phyloP scores from a whole-genome alignment of 768 basidiomycete species.

The Chalciporus sphaerocephalus region DNA sequence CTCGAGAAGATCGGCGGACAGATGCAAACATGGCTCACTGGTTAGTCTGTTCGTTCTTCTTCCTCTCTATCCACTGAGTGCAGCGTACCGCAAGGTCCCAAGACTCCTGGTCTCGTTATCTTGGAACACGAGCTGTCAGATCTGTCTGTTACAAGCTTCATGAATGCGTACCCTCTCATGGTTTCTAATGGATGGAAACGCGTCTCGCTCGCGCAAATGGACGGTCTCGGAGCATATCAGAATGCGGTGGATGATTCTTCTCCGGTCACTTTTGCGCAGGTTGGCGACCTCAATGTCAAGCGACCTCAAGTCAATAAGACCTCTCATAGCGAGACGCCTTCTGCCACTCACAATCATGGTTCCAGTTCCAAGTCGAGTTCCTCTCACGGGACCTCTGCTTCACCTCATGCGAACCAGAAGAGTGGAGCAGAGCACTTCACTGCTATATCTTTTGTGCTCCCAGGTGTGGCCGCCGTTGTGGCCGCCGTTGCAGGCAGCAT shows the following conservation, averaged over 20 bases:
- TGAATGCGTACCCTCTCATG: slow-evolving; percentile 59
- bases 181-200: slow-evolving; percentile 67
- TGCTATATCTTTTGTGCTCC: slow-evolving; percentile 19
- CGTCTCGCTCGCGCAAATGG: slow-evolving; percentile 47
- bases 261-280: slow-evolving; percentile 22
- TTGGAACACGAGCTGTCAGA: slow-evolving; percentile 80
- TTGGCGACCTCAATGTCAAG: slow-evolving; percentile 19
- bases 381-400: slow-evolving; percentile 13
- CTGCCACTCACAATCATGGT: background rate
- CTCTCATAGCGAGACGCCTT: slow-evolving; percentile 2
- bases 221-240: slow-evolving; percentile 42
- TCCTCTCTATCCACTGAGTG: background rate
- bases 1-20: slow-evolving; percentile 40
- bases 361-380: slow-evolving; percentile 7
- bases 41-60: slow-evolving; percentile 27
- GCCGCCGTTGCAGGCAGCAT: slow-evolving; percentile 21
- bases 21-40: slow-evolving; percentile 56
- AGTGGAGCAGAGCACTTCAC: slow-evolving; percentile 27
- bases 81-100: slow-evolving; percentile 43
- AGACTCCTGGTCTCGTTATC: slow-evolving; percentile 73
- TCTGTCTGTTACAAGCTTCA: slow-evolving; percentile 61
- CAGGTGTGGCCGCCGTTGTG: slow-evolving; percentile 20
- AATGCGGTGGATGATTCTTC: slow-evolving; percentile 37
- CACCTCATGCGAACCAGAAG: slow-evolving; percentile 33
- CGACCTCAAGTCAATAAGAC: slow-evolving; percentile 15